Base-by-base conservation (phyloP, 805 yeast genomes). In the Zygotorulaspora florentina region DNA sequence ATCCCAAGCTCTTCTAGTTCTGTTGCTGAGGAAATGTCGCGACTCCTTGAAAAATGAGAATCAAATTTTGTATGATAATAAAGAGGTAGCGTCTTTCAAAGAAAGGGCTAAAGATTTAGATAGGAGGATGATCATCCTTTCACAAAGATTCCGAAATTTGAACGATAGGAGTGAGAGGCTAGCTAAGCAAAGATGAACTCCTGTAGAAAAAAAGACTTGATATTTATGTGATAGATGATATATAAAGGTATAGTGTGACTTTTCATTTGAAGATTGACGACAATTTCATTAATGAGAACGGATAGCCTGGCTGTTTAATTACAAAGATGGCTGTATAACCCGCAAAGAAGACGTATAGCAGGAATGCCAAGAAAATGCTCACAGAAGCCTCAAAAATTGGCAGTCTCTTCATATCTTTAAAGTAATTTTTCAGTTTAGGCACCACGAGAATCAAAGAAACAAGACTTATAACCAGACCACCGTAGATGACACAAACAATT, bases 261-360 rank as follows among this genome's bases (percentile, higher is more conserved):
- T 9, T 12, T 40, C 42, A 54, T 38, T 40, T 45, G 30, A 53
- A 54, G 6, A 57, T 46, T n/a, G 54, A 39, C 10, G 56, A 45
- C 16, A 72, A 51, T 40, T 66, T 65, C 46, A 78, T 59, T 54
- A 91, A 70, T 53, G 68, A 72, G 70, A 73, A 85, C 35, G 98
- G 98, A 65, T 87, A 93, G 0, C 87, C 85, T 4, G 75, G 65
- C 52, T 80, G 80, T 71, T 93, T 93, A 59, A 77, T 58, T 38
- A 74, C 75, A 73, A 87, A 93, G 44, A 87, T 73, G 39, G 73
- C 68, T 47, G 89, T 70, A 54, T 87, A 69, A 39, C 76, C 73
- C 57, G 90, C 80, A 70, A 77, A 88, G 38, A 76, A 66, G 28
- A 82, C 61, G 54, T 81, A 76, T 13, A 86, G 61, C 1, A 72